A percentile compares a stretch with the other conserved stretches of the same genome.
These are phyloP conservation scores for Backusella tarrabulga DNA, from an alignment of 192 early-diverging fungal genomes.

Conservation along the genomic window DNA sequence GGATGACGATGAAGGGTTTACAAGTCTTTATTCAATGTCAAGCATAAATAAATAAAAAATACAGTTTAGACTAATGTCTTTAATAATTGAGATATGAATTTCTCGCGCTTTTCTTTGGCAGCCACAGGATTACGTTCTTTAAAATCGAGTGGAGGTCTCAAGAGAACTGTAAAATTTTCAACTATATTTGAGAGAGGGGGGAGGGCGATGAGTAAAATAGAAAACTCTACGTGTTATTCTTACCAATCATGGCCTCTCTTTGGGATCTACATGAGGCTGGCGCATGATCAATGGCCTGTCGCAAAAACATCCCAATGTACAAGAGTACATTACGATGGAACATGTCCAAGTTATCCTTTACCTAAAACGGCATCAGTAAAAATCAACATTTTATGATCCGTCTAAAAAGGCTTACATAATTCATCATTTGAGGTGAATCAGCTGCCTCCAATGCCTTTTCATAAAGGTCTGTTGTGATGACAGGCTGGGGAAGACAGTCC, in stretches of 20 bases:
- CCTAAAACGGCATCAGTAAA: constrained; percentile 35
- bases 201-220: too few relatives aligned
- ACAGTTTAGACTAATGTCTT: not conserved
- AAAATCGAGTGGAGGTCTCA: constrained; percentile 33
- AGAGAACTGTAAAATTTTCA: constrained; percentile 37
- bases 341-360: constrained; percentile 58
- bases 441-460: constrained; percentile 60
- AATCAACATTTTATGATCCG: constrained; percentile 17
- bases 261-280: constrained; percentile 21
- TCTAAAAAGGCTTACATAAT: constrained; percentile 12
- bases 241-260: constrained; percentile 45
- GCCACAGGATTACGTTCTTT: constrained; percentile 33
- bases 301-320: constrained; percentile 78
- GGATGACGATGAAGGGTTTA: not conserved
- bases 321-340: constrained; percentile 75
- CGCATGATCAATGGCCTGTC: constrained; percentile 51
- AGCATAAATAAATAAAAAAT: not conserved
- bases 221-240: not conserved
- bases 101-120: constrained; percentile 19
- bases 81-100: constrained; percentile 15
- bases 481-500: constrained; percentile 67
- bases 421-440: constrained; percentile 37
- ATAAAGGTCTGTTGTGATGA: constrained; percentile 68
- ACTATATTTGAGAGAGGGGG: constrained; percentile 21
- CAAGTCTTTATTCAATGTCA: not conserved